Percentiles rank a stretch among this genome's conserved stretches.
phyloP scores from a whole-genome alignment of 2,329 filamentous ascomycete species.

The Xylaria multiplex region DNA sequence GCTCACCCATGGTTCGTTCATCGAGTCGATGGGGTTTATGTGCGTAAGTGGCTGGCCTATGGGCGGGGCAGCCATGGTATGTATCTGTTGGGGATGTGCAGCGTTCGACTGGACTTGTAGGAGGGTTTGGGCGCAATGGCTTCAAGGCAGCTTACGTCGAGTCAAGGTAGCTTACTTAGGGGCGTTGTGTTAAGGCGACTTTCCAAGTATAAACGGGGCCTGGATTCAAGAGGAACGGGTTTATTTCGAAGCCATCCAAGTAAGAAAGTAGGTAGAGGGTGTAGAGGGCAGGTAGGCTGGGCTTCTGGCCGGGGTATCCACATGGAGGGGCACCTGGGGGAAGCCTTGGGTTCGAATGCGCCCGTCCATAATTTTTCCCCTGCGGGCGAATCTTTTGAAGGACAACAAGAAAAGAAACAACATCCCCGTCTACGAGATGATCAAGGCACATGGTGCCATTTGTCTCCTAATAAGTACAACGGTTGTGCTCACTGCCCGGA shows the following conservation, averaged over 20 bases:
- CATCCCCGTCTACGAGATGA: slow-evolving; percentile 7
- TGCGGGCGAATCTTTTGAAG: too few species aligned
- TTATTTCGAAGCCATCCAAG: neutral
- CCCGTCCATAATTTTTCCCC: too few species aligned
- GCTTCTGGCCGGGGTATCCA: slow-evolving; percentile 10
- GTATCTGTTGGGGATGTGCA: neutral
- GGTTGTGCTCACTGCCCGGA: slow-evolving; percentile 34
- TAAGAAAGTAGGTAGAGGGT: too few species aligned
- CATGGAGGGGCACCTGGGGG: too few species aligned
- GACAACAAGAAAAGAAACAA: neutral
- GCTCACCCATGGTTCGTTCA: slow-evolving; percentile 65
- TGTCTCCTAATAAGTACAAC: neutral
- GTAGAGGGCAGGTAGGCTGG: neutral
- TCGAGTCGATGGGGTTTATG: slow-evolving; percentile 50
- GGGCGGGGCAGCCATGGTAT: slow-evolving; percentile 24
- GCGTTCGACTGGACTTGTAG: neutral
- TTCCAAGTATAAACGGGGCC: neutral
- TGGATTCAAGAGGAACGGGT: too few species aligned
- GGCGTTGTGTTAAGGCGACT: neutral
- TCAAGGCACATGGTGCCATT: slow-evolving; percentile 7
- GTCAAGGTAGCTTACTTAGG: neutral
- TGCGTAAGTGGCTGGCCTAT: slow-evolving; percentile 34
- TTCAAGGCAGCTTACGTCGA: neutral
- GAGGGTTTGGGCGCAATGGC: neutral
- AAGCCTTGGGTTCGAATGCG: neutral